Percentiles rank a stretch among this genome's conserved stretches.
Conservation (phyloP, 768 basidiomycete species). For the Infundibulicybe gibba region DNA sequence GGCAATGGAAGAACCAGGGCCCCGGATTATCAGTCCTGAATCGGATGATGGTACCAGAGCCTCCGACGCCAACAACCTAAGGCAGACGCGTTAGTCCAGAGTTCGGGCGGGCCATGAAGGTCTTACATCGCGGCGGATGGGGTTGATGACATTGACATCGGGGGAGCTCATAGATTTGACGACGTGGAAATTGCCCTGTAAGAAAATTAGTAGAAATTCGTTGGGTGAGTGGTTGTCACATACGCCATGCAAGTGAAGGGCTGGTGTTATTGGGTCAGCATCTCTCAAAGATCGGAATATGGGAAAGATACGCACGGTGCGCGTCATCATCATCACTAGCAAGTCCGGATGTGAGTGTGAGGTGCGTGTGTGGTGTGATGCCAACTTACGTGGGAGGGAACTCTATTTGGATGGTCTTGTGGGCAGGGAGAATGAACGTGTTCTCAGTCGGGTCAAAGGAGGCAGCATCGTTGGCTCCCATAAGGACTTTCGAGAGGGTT, state of each 20-base stretch:
- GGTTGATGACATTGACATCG: constrained; percentile 40
- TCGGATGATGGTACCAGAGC: constrained; percentile 18
- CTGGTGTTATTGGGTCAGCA: constrained; percentile 4
- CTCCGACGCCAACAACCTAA: constrained; percentile 16
- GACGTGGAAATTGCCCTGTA: constrained; percentile 35
- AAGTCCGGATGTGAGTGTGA: not conserved
- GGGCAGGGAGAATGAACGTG: constrained; percentile 33
- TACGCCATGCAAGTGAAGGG: constrained; percentile 29
- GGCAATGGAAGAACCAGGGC: not conserved
- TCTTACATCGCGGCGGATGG: constrained; percentile 25
- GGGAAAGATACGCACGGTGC: constrained; percentile 16
- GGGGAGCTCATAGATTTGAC: constrained; percentile 30
- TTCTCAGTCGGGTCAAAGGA: constrained; percentile 31
- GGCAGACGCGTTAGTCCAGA: not conserved
- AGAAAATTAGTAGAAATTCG: not conserved
- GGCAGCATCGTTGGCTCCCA: constrained; percentile 22
- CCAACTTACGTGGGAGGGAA: constrained; percentile 24
- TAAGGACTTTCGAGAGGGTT: constrained; percentile 30
- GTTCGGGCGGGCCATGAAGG: not conserved
- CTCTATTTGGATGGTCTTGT: constrained; percentile 34
- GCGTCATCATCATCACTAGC: constrained; percentile 21
- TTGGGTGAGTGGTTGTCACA: not conserved
- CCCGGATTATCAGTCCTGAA: constrained; percentile 22
- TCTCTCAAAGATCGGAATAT: not conserved
- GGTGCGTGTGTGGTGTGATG: not conserved